Evolutionary conservation across 345 rosid species (phyloP).

Genomic region (Atalantia buxifolia): DNA sequence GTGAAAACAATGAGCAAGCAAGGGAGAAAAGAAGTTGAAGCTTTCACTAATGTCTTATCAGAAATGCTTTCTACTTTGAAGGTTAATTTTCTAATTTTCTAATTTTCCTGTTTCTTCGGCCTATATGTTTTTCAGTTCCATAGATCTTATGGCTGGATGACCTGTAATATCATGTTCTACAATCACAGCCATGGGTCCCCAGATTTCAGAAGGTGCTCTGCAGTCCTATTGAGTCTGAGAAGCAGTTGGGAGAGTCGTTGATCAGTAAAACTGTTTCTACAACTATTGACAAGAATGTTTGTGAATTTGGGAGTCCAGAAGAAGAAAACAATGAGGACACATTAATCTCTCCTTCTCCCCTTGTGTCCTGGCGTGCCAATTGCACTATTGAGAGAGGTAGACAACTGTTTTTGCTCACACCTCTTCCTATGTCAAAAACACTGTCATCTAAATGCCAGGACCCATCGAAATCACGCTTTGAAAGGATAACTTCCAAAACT

Average conservation of each 20-base stretch:
- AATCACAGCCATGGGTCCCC: slow-evolving; percentile 82
- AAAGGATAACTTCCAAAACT: slow-evolving; percentile 30
- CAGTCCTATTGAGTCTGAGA: slow-evolving; percentile 17
- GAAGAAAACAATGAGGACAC: slow-evolving; percentile 39
- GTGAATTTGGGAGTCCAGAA: slow-evolving; percentile 62
- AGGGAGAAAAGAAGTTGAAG: slow-evolving; percentile 58
- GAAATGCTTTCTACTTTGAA: slow-evolving; percentile 59
- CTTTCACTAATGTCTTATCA: slow-evolving; percentile 51
- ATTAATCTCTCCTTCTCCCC: slow-evolving; percentile 89
- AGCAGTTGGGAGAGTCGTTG: slow-evolving; percentile 24
- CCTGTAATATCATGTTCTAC: slow-evolving; percentile 6
- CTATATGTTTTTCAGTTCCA: neutral
- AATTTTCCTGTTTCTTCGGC: neutral
- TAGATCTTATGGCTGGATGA: neutral
- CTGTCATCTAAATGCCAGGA: slow-evolving; percentile 44
- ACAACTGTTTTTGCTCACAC: slow-evolving; percentile 80
- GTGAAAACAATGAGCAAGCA: slow-evolving; percentile 33
- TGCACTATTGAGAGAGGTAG: slow-evolving; percentile 57
- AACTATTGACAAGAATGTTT: slow-evolving; percentile 28
- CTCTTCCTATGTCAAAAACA: slow-evolving; percentile 63
- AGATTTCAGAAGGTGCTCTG: slow-evolving; percentile 49
- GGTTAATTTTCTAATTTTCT: slow-evolving; percentile 38
- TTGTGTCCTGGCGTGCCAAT: slow-evolving; percentile 80
- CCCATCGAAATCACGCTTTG: slow-evolving; percentile 29
- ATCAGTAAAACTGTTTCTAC: slow-evolving; percentile 22